Conservation (phyloP, 768 basidiomycete species). For the Suillus ampliporus region DNA sequence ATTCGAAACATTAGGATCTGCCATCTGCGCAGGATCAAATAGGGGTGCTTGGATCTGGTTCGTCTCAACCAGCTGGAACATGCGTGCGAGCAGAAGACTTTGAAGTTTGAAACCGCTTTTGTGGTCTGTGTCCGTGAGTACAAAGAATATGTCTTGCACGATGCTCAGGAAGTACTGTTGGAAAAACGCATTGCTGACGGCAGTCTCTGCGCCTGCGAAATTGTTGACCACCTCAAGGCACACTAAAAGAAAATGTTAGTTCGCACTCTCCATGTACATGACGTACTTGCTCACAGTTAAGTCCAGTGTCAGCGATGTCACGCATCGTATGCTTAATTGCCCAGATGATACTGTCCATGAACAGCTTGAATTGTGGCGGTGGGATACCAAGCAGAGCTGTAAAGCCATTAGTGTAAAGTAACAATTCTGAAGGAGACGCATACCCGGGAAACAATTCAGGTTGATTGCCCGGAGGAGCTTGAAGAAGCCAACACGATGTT, state of each 20-base stretch:
- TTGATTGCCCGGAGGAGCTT: conserved; percentile 93
- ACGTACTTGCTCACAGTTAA: conserved; percentile 58
- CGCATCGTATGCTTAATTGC: conserved; percentile 99
- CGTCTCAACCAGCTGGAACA: conserved; percentile 91
- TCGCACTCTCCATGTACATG: conserved; percentile 7
- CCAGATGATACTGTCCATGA: conserved; percentile 99
- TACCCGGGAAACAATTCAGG: conserved; percentile 93
- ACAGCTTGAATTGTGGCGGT: conserved; percentile 93
- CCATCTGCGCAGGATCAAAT: conserved; percentile 76
- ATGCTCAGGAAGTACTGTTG: conserved; percentile 94
- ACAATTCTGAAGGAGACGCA: conserved; percentile 9
- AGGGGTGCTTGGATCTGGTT: conserved; percentile 82
- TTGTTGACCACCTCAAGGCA: conserved; percentile 95
- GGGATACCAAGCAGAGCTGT: conserved; percentile 84
- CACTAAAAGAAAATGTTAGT: conserved; percentile 51
- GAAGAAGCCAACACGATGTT: conserved; percentile 97
- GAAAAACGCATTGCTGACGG: conserved; percentile 92
- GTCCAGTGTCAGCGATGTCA: conserved; percentile 92
- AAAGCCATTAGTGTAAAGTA: conserved; percentile 12
- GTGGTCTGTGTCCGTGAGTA: conserved; percentile 97
- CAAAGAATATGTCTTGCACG: conserved; percentile 95
- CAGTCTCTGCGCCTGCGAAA: conserved; percentile 80
- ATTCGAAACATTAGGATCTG: conserved; percentile 78
- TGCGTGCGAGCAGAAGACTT: conserved; percentile 86
- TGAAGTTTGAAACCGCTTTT: conserved; percentile 99